Evolutionary conservation across 208 protist species (phyloP).

Genomic region (Jaenimonas drosophilae): DNA sequence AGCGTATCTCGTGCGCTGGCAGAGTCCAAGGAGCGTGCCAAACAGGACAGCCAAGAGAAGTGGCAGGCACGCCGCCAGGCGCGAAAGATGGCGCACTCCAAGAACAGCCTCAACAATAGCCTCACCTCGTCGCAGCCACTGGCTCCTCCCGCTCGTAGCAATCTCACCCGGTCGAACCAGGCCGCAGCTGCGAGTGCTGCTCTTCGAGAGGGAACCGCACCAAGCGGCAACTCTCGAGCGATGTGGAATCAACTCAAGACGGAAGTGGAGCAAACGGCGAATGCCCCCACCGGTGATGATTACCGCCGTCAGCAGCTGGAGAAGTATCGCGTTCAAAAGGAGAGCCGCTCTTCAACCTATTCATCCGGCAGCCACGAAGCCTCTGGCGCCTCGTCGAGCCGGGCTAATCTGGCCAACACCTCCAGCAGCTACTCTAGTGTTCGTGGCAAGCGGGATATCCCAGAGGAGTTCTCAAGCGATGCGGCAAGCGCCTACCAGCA

Average conservation of each 20-base stretch:
- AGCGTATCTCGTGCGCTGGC: conserved; percentile 41
- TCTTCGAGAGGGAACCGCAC: neutral
- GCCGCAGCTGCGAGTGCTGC: neutral
- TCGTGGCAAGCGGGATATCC: conserved; percentile 20
- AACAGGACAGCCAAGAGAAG: conserved; percentile 8
- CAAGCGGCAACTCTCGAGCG: conserved; percentile 21
- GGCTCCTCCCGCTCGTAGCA: too few species aligned
- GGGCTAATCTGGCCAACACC: neutral
- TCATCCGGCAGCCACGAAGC: too few species aligned
- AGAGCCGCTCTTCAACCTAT: too few species aligned
- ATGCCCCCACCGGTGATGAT: conserved; percentile 51
- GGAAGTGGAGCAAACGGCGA: conserved; percentile 41
- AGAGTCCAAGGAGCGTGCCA: conserved; percentile 38
- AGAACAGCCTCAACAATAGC: neutral
- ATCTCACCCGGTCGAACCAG: neutral
- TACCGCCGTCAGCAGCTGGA: conserved; percentile 66
- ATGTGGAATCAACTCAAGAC: conserved; percentile 46
- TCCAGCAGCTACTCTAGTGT: neutral
- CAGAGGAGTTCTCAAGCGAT: conserved; percentile 56
- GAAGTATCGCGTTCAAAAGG: conserved; percentile 34
- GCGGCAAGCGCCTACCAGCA: conserved; percentile 78
- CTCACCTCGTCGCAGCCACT: neutral
- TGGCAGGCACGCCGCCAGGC: conserved; percentile 3
- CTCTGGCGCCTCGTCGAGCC: neutral
- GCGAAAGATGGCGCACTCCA: neutral